Evolutionary conservation across 768 basidiomycete genomes (phyloP).

Genomic region (Naganishia vishniacii): DNA sequence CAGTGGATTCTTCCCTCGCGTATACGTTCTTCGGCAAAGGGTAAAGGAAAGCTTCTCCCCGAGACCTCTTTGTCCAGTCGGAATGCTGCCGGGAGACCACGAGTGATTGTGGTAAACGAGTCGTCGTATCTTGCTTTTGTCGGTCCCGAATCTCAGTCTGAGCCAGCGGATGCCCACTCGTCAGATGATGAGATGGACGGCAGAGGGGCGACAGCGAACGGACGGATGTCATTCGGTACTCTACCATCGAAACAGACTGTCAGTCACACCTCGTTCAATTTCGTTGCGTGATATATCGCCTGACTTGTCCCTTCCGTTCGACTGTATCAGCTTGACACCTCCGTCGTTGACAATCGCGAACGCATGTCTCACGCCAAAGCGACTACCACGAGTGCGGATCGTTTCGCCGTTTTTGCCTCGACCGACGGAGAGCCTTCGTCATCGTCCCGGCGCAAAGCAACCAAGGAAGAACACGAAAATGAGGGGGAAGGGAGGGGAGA

Average conservation of each 20-base stretch:
- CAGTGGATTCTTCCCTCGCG: conserved; percentile 7
- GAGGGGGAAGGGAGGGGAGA: not conserved
- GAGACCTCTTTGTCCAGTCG: not conserved
- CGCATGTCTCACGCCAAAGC: conserved; percentile 7
- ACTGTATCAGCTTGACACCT: conserved; percentile 16
- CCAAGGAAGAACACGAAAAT: not conserved
- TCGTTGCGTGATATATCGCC: no score
- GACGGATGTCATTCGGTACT: conserved; percentile 6
- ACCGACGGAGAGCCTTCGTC: not conserved
- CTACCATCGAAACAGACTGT: conserved; percentile 1
- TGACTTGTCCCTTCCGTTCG: no score
- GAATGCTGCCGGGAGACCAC: not conserved
- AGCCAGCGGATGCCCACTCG: not conserved
- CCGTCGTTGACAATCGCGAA: not conserved
- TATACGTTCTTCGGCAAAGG: not conserved
- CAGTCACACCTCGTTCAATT: no score
- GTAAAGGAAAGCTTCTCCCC: not conserved
- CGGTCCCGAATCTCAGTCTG: not conserved
- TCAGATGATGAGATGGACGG: not conserved
- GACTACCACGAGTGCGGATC: not conserved
- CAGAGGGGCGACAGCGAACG: not conserved
- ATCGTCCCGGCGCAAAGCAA: not conserved
- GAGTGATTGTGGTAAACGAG: conserved; percentile 2
- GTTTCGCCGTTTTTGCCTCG: conserved; percentile 6
- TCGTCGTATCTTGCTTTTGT: conserved; percentile 10